These are phyloP conservation scores for Oryza meyeriana DNA, from an alignment of 176 grass and related monocot genomes.

Conservation along the genomic window DNA sequence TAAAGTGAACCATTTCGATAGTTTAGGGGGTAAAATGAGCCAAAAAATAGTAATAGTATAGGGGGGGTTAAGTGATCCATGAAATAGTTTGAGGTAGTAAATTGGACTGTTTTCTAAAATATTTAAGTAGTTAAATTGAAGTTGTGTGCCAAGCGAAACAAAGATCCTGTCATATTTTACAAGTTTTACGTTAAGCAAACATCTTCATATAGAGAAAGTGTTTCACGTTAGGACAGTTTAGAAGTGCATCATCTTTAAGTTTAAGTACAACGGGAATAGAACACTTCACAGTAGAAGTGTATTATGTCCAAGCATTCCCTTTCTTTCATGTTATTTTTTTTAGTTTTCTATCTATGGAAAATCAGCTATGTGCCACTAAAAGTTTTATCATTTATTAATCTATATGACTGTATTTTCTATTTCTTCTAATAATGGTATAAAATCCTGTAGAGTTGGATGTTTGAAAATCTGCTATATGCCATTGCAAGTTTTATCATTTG, in stretches of 20 bases:
- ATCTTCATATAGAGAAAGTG: neutral
- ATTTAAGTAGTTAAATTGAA: neutral
- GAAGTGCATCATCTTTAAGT: neutral
- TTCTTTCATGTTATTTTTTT: conserved; percentile 24
- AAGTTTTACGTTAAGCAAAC: neutral
- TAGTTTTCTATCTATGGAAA: neutral
- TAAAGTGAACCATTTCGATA: too few relatives aligned
- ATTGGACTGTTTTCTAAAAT: too few relatives aligned
- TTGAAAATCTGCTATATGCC: conserved; percentile 29
- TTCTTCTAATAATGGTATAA: conserved; percentile 48
- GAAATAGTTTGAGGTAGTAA: too few relatives aligned
- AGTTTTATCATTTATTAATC: neutral
- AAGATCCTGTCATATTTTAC: neutral
- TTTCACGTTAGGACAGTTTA: conserved; percentile 11
- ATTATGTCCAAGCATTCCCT: neutral
- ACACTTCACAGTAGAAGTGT: neutral
- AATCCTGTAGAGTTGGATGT: conserved; percentile 76
- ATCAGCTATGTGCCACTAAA: neutral
- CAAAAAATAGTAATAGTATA: too few relatives aligned
- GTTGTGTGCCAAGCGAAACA: neutral
- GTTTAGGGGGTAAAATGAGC: too few relatives aligned
- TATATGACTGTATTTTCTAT: conserved; percentile 19
- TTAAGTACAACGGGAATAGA: neutral
- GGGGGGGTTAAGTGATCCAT: too few relatives aligned
- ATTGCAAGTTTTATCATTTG: conserved; percentile 7